These are phyloP conservation scores for Colletotrichum tanaceti DNA, from an alignment of 2,329 filamentous ascomycete species.

Conservation along the genomic window DNA sequence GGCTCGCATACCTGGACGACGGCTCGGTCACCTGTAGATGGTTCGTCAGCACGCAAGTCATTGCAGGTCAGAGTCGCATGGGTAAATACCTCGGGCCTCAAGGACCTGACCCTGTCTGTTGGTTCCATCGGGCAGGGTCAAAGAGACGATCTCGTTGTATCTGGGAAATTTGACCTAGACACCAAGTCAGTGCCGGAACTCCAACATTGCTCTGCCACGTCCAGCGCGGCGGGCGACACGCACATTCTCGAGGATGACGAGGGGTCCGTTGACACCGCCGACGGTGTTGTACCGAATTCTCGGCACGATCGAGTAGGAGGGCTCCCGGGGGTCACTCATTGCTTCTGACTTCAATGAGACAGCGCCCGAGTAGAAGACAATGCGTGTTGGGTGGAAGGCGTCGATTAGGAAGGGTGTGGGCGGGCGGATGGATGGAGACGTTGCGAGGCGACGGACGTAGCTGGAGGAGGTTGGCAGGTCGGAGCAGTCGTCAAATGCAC, in stretches of 20 bases:
- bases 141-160: conserved; percentile 97
- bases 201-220: conserved; percentile 28
- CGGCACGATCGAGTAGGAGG: conserved; percentile 69
- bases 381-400: conserved; percentile 39
- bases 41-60: conserved; percentile 42
- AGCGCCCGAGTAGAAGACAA: conserved; percentile 37
- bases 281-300: conserved; percentile 96
- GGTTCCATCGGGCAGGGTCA: conserved; percentile 95
- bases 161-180: conserved; percentile 92
- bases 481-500: conserved; percentile 37
- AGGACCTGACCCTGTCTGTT: conserved; percentile 95
- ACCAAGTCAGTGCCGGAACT: conserved; percentile 12
- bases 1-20: conserved; percentile 82
- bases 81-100: conserved; percentile 86
- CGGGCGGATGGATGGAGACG: conserved; percentile 33
- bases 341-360: conserved; percentile 45
- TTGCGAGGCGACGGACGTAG: conserved; percentile 32
- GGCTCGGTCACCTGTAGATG: conserved; percentile 80
- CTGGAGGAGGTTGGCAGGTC: conserved; percentile 51
- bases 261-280: conserved; percentile 95
- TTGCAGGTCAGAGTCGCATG: conserved; percentile 38
- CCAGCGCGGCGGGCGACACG: conserved; percentile 49
- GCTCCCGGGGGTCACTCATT: conserved; percentile 69
- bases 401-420: conserved; percentile 35
- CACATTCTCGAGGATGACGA: conserved; percentile 98